Percentiles rank a stretch among this genome's conserved stretches.
Conservation (phyloP, 345 rosid genomes). For the Aquilaria sinensis region DNA sequence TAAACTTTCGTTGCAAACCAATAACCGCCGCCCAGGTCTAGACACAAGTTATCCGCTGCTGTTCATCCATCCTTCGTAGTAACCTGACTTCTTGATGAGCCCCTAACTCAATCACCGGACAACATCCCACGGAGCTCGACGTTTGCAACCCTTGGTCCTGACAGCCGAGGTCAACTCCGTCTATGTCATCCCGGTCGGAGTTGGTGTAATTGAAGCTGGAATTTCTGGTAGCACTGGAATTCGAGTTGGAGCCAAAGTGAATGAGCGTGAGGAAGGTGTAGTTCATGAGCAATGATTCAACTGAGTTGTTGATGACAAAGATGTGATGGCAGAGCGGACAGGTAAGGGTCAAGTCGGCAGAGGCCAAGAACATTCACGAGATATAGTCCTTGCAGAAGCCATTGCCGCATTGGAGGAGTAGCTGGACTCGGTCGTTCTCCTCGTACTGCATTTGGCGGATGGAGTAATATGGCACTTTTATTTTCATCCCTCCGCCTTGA, state of each 20-base stretch:
- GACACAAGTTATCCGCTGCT: conserved; percentile 41
- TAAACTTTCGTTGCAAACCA: conserved; percentile 40
- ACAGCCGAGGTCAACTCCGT: conserved; percentile 28
- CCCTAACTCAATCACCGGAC: conserved; percentile 74
- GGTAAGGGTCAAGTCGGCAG: conserved; percentile 63
- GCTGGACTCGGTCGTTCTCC: conserved; percentile 84
- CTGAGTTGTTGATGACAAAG: conserved; percentile 87
- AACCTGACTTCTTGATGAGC: conserved; percentile 63
- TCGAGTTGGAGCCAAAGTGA: conserved; percentile 33
- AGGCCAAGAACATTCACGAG: conserved; percentile 80
- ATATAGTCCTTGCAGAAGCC: conserved; percentile 92
- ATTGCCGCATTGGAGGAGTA: conserved; percentile 90
- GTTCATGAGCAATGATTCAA: conserved; percentile 74
- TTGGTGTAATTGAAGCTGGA: conserved; percentile 72
- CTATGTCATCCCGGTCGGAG: conserved; percentile 52
- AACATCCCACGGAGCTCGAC: conserved; percentile 64
- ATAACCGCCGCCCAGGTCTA: conserved; percentile 75
- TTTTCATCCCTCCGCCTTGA: conserved; percentile 21
- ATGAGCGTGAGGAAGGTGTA: conserved; percentile 74
- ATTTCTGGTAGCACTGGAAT: conserved; percentile 20
- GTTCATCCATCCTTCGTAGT: conserved; percentile 49
- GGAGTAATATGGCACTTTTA: conserved; percentile 83
- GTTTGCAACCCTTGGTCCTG: conserved; percentile 44
- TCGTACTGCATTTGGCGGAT: conserved; percentile 91
- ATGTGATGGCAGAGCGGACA: conserved; percentile 95